Conservation (phyloP, 2,329 filamentous ascomycete species). For the Orbilia oligospora region DNA sequence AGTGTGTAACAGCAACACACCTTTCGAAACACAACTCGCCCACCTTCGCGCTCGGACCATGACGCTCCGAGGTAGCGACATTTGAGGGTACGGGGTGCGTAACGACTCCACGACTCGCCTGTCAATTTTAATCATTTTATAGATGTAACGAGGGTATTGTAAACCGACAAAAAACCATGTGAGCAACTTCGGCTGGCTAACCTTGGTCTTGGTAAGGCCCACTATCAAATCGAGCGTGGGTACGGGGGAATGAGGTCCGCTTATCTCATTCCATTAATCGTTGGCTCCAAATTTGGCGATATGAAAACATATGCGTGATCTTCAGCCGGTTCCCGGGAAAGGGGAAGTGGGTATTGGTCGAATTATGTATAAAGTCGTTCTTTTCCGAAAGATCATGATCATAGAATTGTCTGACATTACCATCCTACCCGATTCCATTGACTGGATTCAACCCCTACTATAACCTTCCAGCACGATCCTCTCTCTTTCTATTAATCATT, state of each 20-base stretch:
- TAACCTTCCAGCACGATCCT: neutral
- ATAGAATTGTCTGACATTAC: neutral
- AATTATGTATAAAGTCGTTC: neutral
- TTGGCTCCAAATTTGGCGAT: neutral
- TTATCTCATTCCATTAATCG: neutral
- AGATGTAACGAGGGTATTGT: conserved; percentile 4
- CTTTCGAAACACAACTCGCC: conserved; percentile 3
- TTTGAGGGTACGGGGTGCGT: conserved; percentile 2
- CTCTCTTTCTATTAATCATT: neutral
- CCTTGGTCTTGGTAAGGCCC: conserved; percentile 1
- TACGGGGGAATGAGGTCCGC: neutral
- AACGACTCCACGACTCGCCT: conserved; percentile 9
- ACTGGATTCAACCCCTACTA: conserved; percentile 9
- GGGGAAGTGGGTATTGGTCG: neutral
- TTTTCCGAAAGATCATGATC: neutral
- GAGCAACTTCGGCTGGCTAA: neutral
- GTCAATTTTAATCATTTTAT: neutral
- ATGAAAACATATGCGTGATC: neutral
- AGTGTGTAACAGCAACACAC: conserved; percentile 31
- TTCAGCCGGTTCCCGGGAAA: neutral
- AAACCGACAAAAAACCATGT: neutral
- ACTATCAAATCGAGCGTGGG: neutral
- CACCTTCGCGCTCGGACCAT: conserved; percentile 40
- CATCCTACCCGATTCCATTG: conserved; percentile 10
- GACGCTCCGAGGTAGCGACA: conserved; percentile 22